Evolutionary conservation across 2,329 filamentous ascomycete genomes (phyloP), one percentile per base, ranked within the genome.

Genomic region (Cladosporium sp.): DNA sequence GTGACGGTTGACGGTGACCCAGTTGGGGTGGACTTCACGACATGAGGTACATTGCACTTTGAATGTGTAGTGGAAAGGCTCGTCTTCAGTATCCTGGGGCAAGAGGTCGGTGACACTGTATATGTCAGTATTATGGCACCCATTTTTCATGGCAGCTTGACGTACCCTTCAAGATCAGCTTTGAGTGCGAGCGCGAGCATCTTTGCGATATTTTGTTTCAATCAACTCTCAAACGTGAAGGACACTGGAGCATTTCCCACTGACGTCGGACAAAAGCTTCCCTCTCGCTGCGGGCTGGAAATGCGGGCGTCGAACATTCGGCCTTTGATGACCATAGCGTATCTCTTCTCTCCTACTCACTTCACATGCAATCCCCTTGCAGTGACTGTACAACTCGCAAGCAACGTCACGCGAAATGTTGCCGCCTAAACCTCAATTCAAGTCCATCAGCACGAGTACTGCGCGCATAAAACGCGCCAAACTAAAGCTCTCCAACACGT

Each of bases 41-140:
- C 95, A 99, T 64, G 93, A 97, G n/a, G 92, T 97, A 81, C 95
- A 99, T 83, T 97, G 92, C 40, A 99, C 94, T 77, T 91, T 95
- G 86, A 99, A 98, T 60, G 92, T 97, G 82, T 97, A 99, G 85
- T 90, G 96, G 82, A 97, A 99, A 4, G 93, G 92, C 66, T 85
- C 86, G 21, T 91, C 91, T 72, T 89, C 82, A 7, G 89, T 92
- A 78, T 99, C 95, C 71, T 89, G 84, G 8, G 95, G 95, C 65
- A 89, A 89, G 71, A 99, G 88, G 74, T 95, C 91, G 67, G 93
- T 97, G 67, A 99, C 93, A 55, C 95, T 98, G 3, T 46, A 2
- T 21, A n/a, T 21, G n/a, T 46, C 7, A 46, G 40, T 46, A 21
- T 5, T 21, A 14, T n/a, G 28, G 28, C 16, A 10, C 16, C 3